Base-by-base conservation (phyloP, 2,329 filamentous ascomycete genomes). In the Nakataea oryzae region DNA sequence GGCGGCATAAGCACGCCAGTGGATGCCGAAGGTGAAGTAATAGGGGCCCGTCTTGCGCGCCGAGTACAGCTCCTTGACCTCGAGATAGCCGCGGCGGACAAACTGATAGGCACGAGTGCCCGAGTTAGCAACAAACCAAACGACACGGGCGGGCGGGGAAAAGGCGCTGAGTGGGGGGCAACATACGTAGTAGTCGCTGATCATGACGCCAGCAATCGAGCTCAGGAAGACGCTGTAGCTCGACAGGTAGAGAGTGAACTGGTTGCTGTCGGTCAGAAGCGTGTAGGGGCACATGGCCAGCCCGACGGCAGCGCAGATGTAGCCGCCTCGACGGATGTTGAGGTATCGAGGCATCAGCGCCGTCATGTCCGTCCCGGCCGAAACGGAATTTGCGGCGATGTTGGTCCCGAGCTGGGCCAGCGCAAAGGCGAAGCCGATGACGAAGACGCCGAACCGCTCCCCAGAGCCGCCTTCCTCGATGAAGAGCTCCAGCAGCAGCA, bases 181-280 rank as follows among this genome's bases (percentile, higher is more conserved):
- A 34, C 60, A 24, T 61, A 61, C 65, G 74, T 96, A 97, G 78
- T 97, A 97, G 74, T 97, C 93, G 67, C 81, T 84, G 64, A 92
- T 79, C 77, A 96, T 95, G 66, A 96, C 91, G n/a, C 93, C 93
- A 0, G 91, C 92, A 65, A 97, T 96, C 56, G 89, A 91, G 63
- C 89, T 93, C n/a, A 97, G 82, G 76, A 97, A 97, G 62, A 97
- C 91, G 3, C 89, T 92, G 78, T 96, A 96, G 1, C 93, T 89
- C 0, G 90, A 95, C 0, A 97, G 85, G 71, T 96, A 96, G 3
- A 90, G 96, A 0, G 90, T 95, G 77, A 96, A 96, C 74, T 88
- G 86, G 78, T 93, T 96, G 57, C 85, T 84, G 57, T 79, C 79
- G 2, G 82, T 86, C 11, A 96, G 83, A 0, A 96, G 82, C 64